A percentile compares a stretch with the other conserved stretches of the same genome.
Evolutionary conservation across 169 alveolate species (phyloP).

Genomic region (Cryptosporidium parvum): DNA sequence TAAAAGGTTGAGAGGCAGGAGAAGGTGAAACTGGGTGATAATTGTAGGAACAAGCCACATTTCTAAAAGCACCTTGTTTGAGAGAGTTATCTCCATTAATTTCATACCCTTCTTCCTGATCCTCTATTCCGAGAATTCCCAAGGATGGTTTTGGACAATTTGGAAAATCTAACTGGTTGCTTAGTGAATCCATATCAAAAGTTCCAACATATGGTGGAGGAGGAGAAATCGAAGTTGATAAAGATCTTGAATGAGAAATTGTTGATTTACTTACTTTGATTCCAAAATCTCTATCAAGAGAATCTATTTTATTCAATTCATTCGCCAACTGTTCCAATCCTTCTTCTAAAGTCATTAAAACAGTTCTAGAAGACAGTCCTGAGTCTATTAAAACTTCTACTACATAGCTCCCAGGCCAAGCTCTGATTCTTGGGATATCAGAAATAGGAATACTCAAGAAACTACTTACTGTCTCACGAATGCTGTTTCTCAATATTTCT

Average conservation of each 20-base stretch:
- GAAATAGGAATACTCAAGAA: slow-evolving; percentile 46
- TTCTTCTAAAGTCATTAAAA: slow-evolving; percentile 31
- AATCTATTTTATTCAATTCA: slow-evolving; percentile 32
- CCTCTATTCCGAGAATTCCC: slow-evolving; percentile 31
- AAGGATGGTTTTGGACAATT: slow-evolving; percentile 48
- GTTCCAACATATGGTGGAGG: slow-evolving; percentile 72
- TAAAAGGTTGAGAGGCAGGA: slow-evolving; percentile 49
- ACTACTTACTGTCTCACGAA: slow-evolving; percentile 47
- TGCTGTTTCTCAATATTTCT: slow-evolving; percentile 30
- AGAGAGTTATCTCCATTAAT: slow-evolving; percentile 58
- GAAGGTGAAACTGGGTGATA: slow-evolving; percentile 34
- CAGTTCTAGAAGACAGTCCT: slow-evolving; percentile 61
- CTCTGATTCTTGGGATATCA: slow-evolving; percentile 61
- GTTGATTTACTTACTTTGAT: slow-evolving; percentile 11
- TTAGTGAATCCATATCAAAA: slow-evolving; percentile 56
- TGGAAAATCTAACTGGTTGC: slow-evolving; percentile 64
- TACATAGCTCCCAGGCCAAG: slow-evolving; percentile 74
- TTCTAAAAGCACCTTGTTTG: slow-evolving; percentile 67
- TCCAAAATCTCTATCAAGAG: slow-evolving; percentile 40
- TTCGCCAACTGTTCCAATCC: not conserved
- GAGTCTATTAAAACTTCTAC: slow-evolving; percentile 63
- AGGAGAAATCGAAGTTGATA: slow-evolving; percentile 40
- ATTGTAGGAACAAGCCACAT: slow-evolving; percentile 15
- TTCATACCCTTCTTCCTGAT: slow-evolving; percentile 47
- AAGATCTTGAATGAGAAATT: slow-evolving; percentile 51